Evolutionary conservation across 2,329 filamentous ascomycete species (phyloP).

Genomic region (Trichophyton rubrum): DNA sequence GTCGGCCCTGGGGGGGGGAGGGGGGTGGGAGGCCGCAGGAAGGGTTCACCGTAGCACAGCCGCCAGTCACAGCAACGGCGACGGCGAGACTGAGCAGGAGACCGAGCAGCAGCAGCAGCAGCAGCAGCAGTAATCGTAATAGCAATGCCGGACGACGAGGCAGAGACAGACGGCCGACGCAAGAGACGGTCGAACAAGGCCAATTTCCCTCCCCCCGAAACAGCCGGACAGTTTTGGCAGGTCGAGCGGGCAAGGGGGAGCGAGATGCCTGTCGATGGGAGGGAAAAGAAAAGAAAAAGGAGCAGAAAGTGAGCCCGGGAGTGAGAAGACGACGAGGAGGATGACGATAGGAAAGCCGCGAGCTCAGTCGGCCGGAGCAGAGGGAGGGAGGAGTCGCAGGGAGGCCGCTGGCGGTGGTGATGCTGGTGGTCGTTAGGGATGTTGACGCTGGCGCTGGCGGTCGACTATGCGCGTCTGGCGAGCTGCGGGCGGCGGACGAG

Average conservation of each 20-base stretch:
- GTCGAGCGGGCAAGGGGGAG: background rate
- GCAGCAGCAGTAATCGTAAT: background rate
- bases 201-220: constrained; percentile 3
- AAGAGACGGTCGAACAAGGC: background rate
- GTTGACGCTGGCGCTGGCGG: background rate
- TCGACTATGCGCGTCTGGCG: background rate
- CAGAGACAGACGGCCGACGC: background rate
- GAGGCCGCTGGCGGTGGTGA: background rate
- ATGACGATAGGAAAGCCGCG: background rate
- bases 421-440: background rate
- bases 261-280: background rate
- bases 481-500: background rate
- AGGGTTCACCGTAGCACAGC: background rate
- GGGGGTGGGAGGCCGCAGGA: background rate
- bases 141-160: background rate
- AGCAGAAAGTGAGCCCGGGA: too few relatives aligned
- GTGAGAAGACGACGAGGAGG: too few relatives aligned
- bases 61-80: background rate
- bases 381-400: background rate
- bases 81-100: background rate
- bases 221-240: constrained; percentile 1
- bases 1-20: background rate
- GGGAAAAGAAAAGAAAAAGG: background rate
- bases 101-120: background rate
- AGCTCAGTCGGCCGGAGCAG: background rate